Percentiles rank a stretch among this genome's conserved stretches.
phyloP scores from a whole-genome alignment of 208 protist species.

The Leishmania martiniquensis region DNA sequence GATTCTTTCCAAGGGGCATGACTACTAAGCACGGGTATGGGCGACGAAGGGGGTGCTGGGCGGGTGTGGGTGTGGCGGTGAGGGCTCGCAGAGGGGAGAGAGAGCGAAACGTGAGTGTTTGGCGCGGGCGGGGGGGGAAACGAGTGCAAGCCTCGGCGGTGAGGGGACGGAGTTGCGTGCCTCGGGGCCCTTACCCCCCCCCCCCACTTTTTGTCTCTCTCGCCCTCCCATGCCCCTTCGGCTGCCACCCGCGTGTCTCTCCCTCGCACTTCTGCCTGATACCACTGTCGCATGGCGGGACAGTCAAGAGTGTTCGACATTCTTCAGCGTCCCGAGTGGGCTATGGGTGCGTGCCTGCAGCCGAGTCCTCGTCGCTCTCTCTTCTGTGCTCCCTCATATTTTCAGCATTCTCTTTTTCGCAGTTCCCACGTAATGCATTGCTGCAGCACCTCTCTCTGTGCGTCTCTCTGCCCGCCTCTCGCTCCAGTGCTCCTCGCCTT shows the following conservation, averaged over 20 bases:
- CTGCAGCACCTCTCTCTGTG: not conserved
- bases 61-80: not conserved
- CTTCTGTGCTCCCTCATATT: not conserved
- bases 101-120: no score
- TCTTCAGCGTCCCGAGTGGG: no score
- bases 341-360: not conserved
- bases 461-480: not conserved
- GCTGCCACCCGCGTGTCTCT: no score
- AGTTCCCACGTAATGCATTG: not conserved
- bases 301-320: no score
- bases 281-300: no score
- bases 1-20: constrained; percentile 95
- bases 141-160: not conserved
- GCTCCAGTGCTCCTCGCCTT: not conserved
- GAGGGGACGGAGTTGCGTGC: not conserved
- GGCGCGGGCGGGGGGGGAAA: no score
- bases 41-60: constrained; percentile 26
- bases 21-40: constrained; percentile 79
- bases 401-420: not conserved
- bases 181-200: not conserved
- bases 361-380: not conserved
- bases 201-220: no score
- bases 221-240: not conserved
- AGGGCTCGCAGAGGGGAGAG: not conserved
- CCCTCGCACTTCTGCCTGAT: no score